phyloP scores from a whole-genome alignment of 1,284 basidiomycete species.

The Gomphus sp. region DNA sequence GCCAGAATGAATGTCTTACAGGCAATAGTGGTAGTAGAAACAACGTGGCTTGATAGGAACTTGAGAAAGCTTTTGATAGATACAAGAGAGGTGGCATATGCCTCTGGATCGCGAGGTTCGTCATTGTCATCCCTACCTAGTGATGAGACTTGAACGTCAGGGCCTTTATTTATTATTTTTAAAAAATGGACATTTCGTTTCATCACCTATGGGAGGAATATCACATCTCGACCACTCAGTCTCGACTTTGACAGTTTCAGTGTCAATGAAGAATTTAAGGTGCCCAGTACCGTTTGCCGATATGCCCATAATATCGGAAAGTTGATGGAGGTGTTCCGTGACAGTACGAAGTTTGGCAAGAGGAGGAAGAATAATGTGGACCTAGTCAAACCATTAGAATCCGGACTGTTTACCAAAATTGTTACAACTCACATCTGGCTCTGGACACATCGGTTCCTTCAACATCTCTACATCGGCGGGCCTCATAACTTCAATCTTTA shows the following conservation, averaged over 20 bases:
- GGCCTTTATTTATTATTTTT: background rate
- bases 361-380: constrained; percentile 75
- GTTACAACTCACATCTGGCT: constrained; percentile 66
- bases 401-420: background rate
- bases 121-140: constrained; percentile 24
- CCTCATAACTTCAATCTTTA: constrained; percentile 69
- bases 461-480: constrained; percentile 64
- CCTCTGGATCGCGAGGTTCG: constrained; percentile 33
- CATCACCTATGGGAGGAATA: constrained; percentile 55
- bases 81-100: constrained; percentile 60
- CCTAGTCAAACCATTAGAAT: constrained; percentile 31
- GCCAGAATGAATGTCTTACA: constrained; percentile 38
- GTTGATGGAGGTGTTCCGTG: constrained; percentile 64
- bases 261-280: constrained; percentile 61
- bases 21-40: constrained; percentile 82
- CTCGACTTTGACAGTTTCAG: constrained; percentile 64
- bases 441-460: constrained; percentile 78
- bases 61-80: constrained; percentile 73
- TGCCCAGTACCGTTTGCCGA: constrained; percentile 56
- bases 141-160: background rate
- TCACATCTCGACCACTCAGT: constrained; percentile 72
- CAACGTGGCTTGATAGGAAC: constrained; percentile 75
- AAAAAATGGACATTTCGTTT: too few relatives aligned
- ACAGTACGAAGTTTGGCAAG: constrained; percentile 72
- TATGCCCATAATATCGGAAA: constrained; percentile 69